These are phyloP conservation scores for Nosema muscidifuracis DNA, from an alignment of 371 early-diverging fungal genomes.

Conservation along the genomic window DNA sequence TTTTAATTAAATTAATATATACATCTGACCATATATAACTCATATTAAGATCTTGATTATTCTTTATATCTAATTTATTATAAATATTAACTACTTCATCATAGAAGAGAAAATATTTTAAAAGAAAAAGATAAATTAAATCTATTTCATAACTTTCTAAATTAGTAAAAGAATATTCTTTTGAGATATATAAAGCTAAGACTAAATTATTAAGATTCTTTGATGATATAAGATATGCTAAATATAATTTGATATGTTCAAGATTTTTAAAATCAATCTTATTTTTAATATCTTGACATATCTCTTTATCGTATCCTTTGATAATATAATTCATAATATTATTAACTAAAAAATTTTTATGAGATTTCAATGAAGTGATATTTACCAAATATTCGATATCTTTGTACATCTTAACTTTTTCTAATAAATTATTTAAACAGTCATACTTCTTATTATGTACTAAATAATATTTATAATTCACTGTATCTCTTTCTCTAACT, in stretches of 20 bases:
- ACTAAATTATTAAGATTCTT: constrained; percentile 25
- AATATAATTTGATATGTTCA: not conserved
- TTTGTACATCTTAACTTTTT: not conserved
- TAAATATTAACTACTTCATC: constrained; percentile 17
- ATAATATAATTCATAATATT: constrained; percentile 3
- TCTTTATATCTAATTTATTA: constrained; percentile 39
- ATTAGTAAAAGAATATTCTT: not conserved
- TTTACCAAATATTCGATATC: constrained; percentile 25
- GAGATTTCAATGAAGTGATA: not conserved
- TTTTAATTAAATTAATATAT: constrained; percentile 10
- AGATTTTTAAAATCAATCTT: not conserved
- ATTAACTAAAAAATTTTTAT: not conserved
- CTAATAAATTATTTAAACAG: not conserved
- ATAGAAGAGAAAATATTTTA: constrained; percentile 45
- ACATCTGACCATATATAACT: constrained; percentile 54
- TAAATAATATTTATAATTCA: constrained; percentile 41
- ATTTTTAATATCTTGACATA: not conserved
- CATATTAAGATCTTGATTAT: constrained; percentile 42
- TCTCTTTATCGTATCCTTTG: not conserved
- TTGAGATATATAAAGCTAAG: constrained; percentile 41
- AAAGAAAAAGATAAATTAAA: constrained; percentile 42
- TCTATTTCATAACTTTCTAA: constrained; percentile 35
- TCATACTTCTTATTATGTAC: constrained; percentile 5
- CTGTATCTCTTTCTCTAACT: constrained; percentile 5
- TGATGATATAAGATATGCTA: constrained; percentile 37